phyloP scores from a whole-genome alignment of 345 rosid species.

The Pelargonium nanum region DNA sequence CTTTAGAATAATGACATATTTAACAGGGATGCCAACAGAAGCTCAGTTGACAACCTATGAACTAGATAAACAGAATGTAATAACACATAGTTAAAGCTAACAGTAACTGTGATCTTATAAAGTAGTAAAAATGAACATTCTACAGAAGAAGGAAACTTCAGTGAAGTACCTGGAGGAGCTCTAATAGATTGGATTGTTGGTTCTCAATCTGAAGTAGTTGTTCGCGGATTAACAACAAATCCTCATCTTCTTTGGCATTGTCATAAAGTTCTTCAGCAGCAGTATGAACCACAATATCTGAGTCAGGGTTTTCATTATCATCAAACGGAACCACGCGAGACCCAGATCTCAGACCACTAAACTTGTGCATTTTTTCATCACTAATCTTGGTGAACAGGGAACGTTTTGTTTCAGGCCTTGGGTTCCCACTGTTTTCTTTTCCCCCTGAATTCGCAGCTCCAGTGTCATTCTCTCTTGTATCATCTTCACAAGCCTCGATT shows the following conservation, averaged over 20 bases:
- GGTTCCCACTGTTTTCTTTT: constrained; percentile 15
- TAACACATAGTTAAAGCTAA: not conserved
- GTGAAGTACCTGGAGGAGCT: constrained; percentile 67
- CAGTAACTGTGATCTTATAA: not conserved
- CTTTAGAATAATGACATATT: not conserved
- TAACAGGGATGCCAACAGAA: not conserved
- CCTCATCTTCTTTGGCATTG: constrained; percentile 46
- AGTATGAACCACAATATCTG: constrained; percentile 13
- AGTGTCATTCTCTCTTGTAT: constrained; percentile 11
- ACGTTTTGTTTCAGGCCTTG: constrained; percentile 32
- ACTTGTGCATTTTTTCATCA: constrained; percentile 30
- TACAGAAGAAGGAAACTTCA: not conserved
- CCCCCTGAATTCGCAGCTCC: constrained; percentile 21
- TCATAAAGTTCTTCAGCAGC: constrained; percentile 27
- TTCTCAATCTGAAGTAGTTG: constrained; percentile 81
- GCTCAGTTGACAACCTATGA: not conserved
- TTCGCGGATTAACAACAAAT: constrained; percentile 47
- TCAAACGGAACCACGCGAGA: constrained; percentile 50
- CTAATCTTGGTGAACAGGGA: constrained; percentile 24
- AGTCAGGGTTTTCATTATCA: constrained; percentile 32
- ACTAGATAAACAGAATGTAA: not conserved
- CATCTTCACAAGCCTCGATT: constrained; percentile 16
- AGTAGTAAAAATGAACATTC: not conserved
- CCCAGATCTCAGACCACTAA: constrained; percentile 38
- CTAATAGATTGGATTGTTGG: constrained; percentile 67